Base-by-base conservation (phyloP, 768 basidiomycete species). In the Porpolomopsis calyptriformis region DNA sequence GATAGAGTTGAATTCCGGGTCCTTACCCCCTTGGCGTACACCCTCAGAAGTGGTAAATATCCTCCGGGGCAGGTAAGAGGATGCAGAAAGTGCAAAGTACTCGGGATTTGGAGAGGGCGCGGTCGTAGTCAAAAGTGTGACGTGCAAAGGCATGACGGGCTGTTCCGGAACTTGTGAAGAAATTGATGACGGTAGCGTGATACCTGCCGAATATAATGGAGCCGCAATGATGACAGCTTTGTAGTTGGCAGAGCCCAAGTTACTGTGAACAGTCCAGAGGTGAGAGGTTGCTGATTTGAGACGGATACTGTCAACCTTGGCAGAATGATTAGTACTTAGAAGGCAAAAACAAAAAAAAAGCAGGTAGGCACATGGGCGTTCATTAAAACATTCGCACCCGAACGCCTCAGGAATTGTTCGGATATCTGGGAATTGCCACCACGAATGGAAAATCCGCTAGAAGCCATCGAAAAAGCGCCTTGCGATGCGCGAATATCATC, bases 391-490 rank as follows among this genome's bases (percentile, higher is more conserved):
- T 73, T 74, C 10, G 94, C 88, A 8, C 70, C 68, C 2, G 87
- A 86, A 8, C 65, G 67, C 12, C 77, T 68, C 43, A 93, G 57
- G 64, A 98, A 93, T 42, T 78, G 64, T 52, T 89, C 82, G 54
- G 97, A 97, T 27, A 97, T 72, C 54, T 76, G 77, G 61, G 73
- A 84, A 61, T 96, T 94, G 4, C 94, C 94, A 5, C 86, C 82
- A 49, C 70, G 61, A 37, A 94, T 76, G 10, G 73, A 70, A 2
- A 87, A 88, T 11, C 80, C 80, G 0, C 57, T 62, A 2, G 90
- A 72, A 2, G 88, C 86, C 66, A 97, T 72, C 6, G 80, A 81
- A 42, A 71, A 71, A 10, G 76, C 61, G 4, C 82, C 87, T 46
- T 76, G 88, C 23, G 97, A 63, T 0, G 78, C 88, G 57, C 94